Percentiles rank a stretch among this genome's conserved stretches.
phyloP scores from a whole-genome alignment of 768 basidiomycete species.

The Candolleomyces eurysporus region DNA sequence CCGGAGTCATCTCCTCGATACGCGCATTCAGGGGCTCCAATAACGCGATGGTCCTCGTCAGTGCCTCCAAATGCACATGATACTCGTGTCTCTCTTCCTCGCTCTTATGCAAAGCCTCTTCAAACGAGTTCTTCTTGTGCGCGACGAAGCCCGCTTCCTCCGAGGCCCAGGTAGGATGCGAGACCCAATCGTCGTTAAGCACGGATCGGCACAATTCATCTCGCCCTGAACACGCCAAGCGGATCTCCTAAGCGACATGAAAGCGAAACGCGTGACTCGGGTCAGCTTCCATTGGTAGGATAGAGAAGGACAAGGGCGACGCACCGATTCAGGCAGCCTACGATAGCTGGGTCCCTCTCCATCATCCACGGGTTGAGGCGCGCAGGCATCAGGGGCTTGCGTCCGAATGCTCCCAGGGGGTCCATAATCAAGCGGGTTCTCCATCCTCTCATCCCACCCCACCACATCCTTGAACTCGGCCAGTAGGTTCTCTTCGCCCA shows the following conservation, averaged over 20 bases:
- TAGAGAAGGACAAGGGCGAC: conserved; percentile 29
- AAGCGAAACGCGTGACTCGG: neutral
- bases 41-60: conserved; percentile 85
- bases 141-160: conserved; percentile 93
- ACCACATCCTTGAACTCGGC: conserved; percentile 84
- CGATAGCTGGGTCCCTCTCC: conserved; percentile 94
- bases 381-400: conserved; percentile 71
- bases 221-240: conserved; percentile 89
- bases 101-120: conserved; percentile 93
- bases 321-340: conserved; percentile 80
- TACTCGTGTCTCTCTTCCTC: conserved; percentile 99
- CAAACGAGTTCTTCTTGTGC: conserved; percentile 95
- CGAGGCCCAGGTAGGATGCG: conserved; percentile 97
- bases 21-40: conserved; percentile 85
- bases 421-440: conserved; percentile 56
- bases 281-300: neutral
- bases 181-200: conserved; percentile 97
- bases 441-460: conserved; percentile 68
- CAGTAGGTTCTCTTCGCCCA: conserved; percentile 80
- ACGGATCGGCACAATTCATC: conserved; percentile 95
- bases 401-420: conserved; percentile 79
- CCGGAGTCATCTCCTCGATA: conserved; percentile 84
- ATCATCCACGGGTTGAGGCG: conserved; percentile 77
- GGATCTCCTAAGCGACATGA: conserved; percentile 62
- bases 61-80: conserved; percentile 91